Evolutionary conservation across 1,139 yeast genomes (phyloP).

Genomic region (Citeromyces hawaiiensis): DNA sequence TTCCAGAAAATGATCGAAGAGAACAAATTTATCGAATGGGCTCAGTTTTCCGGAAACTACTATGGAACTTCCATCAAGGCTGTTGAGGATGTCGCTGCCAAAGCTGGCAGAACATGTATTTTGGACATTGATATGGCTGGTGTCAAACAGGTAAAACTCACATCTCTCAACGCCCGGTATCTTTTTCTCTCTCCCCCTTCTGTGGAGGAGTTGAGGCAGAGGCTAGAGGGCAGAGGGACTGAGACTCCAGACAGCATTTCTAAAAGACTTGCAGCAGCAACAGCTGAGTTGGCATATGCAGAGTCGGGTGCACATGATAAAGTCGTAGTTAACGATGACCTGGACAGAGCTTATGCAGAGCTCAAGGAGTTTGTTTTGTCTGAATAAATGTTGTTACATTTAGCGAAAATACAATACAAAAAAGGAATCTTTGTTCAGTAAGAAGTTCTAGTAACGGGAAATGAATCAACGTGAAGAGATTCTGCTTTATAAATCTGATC

Average conservation of each 20-base stretch:
- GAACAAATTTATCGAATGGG: conserved; percentile 88
- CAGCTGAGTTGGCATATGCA: conserved; percentile 79
- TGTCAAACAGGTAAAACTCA: conserved; percentile 76
- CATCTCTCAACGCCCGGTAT: conserved; percentile 73
- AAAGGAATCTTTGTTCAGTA: too few relatives aligned
- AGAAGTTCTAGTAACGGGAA: too few relatives aligned
- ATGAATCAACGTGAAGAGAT: conserved; percentile 4
- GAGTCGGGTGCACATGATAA: conserved; percentile 86
- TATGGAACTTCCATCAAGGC: conserved; percentile 88
- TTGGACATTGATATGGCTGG: conserved; percentile 99
- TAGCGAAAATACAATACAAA: too few relatives aligned
- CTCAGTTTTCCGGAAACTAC: conserved; percentile 93
- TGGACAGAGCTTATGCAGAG: conserved; percentile 77
- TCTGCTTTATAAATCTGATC: conserved; percentile 7
- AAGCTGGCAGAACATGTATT: conserved; percentile 60
- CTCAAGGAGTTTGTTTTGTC: conserved; percentile 62
- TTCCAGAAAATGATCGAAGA: conserved; percentile 66
- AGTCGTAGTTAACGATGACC: conserved; percentile 80
- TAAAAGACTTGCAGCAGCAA: conserved; percentile 78
- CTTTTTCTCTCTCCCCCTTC: conserved; percentile 91
- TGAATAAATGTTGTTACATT: conserved; percentile 7
- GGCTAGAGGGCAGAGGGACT: conserved; percentile 86
- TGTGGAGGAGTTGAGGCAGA: conserved; percentile 53
- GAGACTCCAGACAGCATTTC: conserved; percentile 76
- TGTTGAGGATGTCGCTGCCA: conserved; percentile 57